phyloP scores from a whole-genome alignment of 345 rosid species.

The Eutrema yunnanense region DNA sequence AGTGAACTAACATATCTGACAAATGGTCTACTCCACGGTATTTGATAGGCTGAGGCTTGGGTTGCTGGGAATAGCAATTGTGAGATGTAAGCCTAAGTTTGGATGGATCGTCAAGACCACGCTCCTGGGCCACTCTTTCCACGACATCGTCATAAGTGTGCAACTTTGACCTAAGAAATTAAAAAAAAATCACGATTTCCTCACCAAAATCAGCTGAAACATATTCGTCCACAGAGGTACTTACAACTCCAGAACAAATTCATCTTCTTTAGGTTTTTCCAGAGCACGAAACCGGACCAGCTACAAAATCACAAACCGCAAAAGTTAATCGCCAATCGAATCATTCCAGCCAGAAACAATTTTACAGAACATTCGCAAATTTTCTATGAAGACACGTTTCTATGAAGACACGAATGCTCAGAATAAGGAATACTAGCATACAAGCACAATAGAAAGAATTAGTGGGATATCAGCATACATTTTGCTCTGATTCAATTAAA shows the following conservation, averaged over 20 bases:
- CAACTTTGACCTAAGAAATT: conserved; percentile 66
- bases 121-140: conserved; percentile 72
- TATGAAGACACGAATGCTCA: background rate
- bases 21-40: conserved; percentile 83
- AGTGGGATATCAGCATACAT: background rate
- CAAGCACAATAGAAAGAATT: background rate
- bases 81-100: conserved; percentile 93
- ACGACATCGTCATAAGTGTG: conserved; percentile 94
- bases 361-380: background rate
- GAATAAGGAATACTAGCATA: conserved; percentile 2
- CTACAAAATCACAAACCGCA: conserved; percentile 37
- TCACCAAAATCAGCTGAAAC: conserved; percentile 2
- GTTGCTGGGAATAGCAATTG: conserved; percentile 99
- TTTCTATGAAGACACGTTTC: background rate
- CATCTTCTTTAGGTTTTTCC: conserved; percentile 87
- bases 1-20: conserved; percentile 86
- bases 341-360: conserved; percentile 6
- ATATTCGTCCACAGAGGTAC: conserved; percentile 25
- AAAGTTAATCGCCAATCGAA: background rate
- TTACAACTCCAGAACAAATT: conserved; percentile 89
- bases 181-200: conserved; percentile 2
- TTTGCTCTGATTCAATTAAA: background rate
- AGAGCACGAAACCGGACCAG: conserved; percentile 81
- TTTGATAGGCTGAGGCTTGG: conserved; percentile 92
- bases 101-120: conserved; percentile 83